Evolutionary conservation across 2,329 filamentous ascomycete genomes (phyloP).

Genomic region (Trichoderma atroviride): DNA sequence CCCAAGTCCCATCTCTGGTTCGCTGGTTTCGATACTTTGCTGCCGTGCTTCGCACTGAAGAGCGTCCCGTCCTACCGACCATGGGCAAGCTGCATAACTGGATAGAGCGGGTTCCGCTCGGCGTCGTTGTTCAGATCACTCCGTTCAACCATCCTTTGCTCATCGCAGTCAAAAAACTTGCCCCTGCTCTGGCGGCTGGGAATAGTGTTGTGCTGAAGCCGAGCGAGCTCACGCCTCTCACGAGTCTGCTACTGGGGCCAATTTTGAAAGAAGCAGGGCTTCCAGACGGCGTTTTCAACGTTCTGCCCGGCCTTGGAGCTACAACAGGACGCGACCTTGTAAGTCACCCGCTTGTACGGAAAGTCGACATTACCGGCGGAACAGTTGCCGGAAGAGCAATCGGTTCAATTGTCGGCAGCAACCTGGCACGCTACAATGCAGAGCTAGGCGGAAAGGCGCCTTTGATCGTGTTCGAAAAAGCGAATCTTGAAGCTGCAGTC

Average conservation of each 20-base stretch:
- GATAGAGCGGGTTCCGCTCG: slow-evolving; percentile 57
- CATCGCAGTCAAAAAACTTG: slow-evolving; percentile 62
- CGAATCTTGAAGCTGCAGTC: slow-evolving; percentile 66
- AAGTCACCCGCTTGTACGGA: slow-evolving; percentile 56
- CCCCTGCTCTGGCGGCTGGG: slow-evolving; percentile 61
- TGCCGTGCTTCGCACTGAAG: slow-evolving; percentile 66
- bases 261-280: slow-evolving; percentile 69
- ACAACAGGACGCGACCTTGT: slow-evolving; percentile 58
- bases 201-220: slow-evolving; percentile 65
- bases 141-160: slow-evolving; percentile 63
- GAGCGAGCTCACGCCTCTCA: slow-evolving; percentile 64
- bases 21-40: slow-evolving; percentile 76
- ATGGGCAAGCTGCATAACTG: slow-evolving; percentile 62
- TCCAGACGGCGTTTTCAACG: slow-evolving; percentile 69
- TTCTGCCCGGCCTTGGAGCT: slow-evolving; percentile 58
- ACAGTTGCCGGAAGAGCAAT: slow-evolving; percentile 70
- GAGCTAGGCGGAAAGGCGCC: slow-evolving; percentile 74
- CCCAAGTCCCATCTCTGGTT: slow-evolving; percentile 66
- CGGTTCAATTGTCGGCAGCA: slow-evolving; percentile 65
- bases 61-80: slow-evolving; percentile 67
- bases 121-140: slow-evolving; percentile 60
- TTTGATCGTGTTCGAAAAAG: slow-evolving; percentile 66
- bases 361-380: slow-evolving; percentile 77
- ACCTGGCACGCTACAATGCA: slow-evolving; percentile 70
- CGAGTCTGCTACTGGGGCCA: slow-evolving; percentile 60